Percentiles rank a stretch among this genome's conserved stretches.
Evolutionary conservation across 202 grass and related monocot species (phyloP).

Genomic region (Thinopyrum obtusiflorum): DNA sequence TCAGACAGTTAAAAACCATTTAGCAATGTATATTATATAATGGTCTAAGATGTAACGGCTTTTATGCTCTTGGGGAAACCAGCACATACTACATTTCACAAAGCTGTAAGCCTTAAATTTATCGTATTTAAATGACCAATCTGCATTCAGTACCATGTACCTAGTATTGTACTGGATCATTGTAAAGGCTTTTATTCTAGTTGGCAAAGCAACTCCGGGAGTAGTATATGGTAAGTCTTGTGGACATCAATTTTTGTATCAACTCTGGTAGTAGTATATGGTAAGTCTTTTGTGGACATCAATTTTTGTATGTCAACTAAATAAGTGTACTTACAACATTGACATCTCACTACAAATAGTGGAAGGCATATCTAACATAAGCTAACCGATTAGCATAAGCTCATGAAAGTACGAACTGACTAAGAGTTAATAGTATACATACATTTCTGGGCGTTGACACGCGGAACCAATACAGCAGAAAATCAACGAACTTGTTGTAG

Average conservation of each 20-base stretch:
- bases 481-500: slow-evolving; percentile 69
- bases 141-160: slow-evolving; percentile 1
- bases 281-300: not conserved
- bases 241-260: not conserved
- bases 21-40: not conserved
- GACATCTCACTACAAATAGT: not conserved
- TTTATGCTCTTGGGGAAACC: not conserved
- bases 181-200: slow-evolving; percentile 8
- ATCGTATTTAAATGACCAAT: not conserved
- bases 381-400: not conserved
- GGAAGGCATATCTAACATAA: not conserved
- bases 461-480: slow-evolving; percentile 79
- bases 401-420: slow-evolving; percentile 1
- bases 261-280: not conserved
- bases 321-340: not conserved
- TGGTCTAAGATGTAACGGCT: not conserved
- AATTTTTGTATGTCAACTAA: not conserved
- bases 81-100: not conserved
- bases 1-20: not conserved
- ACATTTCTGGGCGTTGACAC: slow-evolving; percentile 61
- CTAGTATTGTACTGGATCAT: not conserved
- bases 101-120: not conserved
- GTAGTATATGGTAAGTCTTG: not conserved
- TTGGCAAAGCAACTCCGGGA: not conserved
- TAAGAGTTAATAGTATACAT: slow-evolving; percentile 23